A percentile compares a stretch with the other conserved stretches of the same genome.
Evolutionary conservation across 1,139 yeast species (phyloP).

Genomic region (Pichia cactophila): DNA sequence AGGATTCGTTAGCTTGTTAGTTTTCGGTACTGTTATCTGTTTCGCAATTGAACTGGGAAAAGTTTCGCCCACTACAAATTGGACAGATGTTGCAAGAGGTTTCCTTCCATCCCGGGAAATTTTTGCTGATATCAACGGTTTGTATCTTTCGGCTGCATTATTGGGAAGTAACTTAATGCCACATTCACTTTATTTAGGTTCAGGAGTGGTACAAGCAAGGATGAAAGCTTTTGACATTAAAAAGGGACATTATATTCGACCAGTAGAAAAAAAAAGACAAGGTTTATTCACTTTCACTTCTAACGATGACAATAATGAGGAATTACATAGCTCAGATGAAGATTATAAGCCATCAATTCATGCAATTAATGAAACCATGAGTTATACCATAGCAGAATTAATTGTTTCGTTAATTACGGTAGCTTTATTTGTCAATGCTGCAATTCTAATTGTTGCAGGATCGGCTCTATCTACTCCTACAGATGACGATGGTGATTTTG

Average conservation of each 20-base stretch:
- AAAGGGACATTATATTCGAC: conserved; percentile 44
- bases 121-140: conserved; percentile 63
- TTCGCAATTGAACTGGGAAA: conserved; percentile 73
- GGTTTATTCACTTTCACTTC: conserved; percentile 17
- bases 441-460: conserved; percentile 80
- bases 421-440: conserved; percentile 79
- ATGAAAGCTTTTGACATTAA: conserved; percentile 71
- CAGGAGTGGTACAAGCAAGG: conserved; percentile 89
- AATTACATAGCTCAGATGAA: conserved; percentile 11
- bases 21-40: conserved; percentile 76
- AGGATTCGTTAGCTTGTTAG: conserved; percentile 67
- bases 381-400: conserved; percentile 68
- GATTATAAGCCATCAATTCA: conserved; percentile 57
- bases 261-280: conserved; percentile 14
- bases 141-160: conserved; percentile 81
- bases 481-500: conserved; percentile 51
- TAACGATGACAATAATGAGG: conserved; percentile 2
- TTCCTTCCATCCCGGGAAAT: conserved; percentile 71
- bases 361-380: conserved; percentile 65
- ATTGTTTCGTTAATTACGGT: conserved; percentile 68
- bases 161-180: conserved; percentile 99
- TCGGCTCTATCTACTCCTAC: conserved; percentile 63
- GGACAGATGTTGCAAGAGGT: conserved; percentile 46
- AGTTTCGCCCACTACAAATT: conserved; percentile 39
- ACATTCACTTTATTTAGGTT: conserved; percentile 84